A percentile compares a stretch with the other conserved stretches of the same genome.
phyloP scores from a whole-genome alignment of 768 basidiomycete species.

The Mycena venus region DNA sequence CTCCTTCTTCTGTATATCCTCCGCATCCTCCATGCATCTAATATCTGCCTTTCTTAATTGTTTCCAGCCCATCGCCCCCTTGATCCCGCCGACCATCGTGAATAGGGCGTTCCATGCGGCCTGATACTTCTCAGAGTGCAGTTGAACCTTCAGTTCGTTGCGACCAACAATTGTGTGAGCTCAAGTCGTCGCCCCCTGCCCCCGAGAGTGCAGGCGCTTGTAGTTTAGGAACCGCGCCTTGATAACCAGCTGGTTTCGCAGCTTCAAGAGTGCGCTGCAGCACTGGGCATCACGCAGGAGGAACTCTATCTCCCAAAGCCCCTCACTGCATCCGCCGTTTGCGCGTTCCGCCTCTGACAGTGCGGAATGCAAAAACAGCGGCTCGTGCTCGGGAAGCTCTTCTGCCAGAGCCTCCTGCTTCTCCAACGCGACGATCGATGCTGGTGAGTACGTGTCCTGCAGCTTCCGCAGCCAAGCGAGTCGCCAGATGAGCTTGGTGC shows the following conservation, averaged over 20 bases:
- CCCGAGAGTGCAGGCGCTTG: neutral
- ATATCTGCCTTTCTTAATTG: neutral
- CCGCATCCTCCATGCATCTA: neutral
- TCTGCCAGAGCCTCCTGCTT: neutral
- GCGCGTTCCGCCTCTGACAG: neutral
- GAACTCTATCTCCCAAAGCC: neutral
- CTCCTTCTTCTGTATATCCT: neutral
- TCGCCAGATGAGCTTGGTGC: too few relatives aligned
- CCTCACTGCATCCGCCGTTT: neutral
- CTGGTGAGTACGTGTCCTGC: neutral
- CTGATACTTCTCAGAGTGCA: conserved; percentile 22
- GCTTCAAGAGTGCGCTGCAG: neutral
- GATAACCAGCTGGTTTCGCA: neutral
- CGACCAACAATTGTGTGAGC: neutral
- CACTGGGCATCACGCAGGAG: neutral
- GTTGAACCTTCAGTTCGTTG: conserved; percentile 22
- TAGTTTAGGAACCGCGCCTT: neutral
- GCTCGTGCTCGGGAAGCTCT: neutral
- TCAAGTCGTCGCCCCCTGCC: neutral
- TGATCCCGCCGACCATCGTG: too few relatives aligned
- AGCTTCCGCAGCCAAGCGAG: neutral
- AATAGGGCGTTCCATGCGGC: neutral
- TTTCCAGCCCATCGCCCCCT: neutral
- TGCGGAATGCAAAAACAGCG: neutral
- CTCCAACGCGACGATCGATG: too few relatives aligned